A percentile compares a stretch with the other conserved stretches of the same genome.
phyloP scores from a whole-genome alignment of 495 filamentous ascomycete species.

The Podospora conica region DNA sequence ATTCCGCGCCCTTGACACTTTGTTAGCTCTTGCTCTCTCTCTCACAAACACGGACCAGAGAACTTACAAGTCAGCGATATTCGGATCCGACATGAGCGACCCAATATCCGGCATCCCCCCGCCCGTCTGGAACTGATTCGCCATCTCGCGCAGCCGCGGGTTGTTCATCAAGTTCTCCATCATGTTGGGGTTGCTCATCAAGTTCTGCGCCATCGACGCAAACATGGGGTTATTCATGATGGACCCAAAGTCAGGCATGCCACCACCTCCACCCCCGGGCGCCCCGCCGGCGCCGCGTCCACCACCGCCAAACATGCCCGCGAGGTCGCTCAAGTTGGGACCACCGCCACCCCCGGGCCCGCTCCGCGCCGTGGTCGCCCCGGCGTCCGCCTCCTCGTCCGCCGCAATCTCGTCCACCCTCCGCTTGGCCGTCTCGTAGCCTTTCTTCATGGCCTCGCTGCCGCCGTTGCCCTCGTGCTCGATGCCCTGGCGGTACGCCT shows the following conservation, averaged over 20 bases:
- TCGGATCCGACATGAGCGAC: conserved; percentile 82
- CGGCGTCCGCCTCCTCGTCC: conserved; percentile 32
- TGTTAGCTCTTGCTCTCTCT: not conserved
- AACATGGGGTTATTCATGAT: conserved; percentile 99
- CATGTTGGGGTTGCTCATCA: conserved; percentile 93
- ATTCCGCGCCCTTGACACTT: conserved; percentile 58
- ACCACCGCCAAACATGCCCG: conserved; percentile 15
- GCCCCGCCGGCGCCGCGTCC: conserved; percentile 33
- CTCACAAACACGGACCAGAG: not conserved
- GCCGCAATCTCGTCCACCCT: conserved; percentile 67
- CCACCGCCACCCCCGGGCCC: conserved; percentile 7
- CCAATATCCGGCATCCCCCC: conserved; percentile 84
- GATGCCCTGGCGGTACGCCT: conserved; percentile 89
- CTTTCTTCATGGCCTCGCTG: conserved; percentile 82
- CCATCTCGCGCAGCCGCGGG: conserved; percentile 79
- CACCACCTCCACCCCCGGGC: conserved; percentile 50
- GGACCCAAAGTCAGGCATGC: conserved; percentile 73
- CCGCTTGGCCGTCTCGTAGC: conserved; percentile 82
- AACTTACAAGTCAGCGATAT: conserved; percentile 86
- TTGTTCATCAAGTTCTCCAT: conserved; percentile 90
- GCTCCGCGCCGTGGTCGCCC: conserved; percentile 35
- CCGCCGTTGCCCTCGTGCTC: conserved; percentile 91
- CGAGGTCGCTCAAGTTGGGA: not conserved
- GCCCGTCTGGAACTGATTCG: conserved; percentile 58
- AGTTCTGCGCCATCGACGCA: conserved; percentile 85